These are phyloP conservation scores for Globisporangium carolinianum DNA, from an alignment of 352 stramenopile genomes.

Conservation along the genomic window DNA sequence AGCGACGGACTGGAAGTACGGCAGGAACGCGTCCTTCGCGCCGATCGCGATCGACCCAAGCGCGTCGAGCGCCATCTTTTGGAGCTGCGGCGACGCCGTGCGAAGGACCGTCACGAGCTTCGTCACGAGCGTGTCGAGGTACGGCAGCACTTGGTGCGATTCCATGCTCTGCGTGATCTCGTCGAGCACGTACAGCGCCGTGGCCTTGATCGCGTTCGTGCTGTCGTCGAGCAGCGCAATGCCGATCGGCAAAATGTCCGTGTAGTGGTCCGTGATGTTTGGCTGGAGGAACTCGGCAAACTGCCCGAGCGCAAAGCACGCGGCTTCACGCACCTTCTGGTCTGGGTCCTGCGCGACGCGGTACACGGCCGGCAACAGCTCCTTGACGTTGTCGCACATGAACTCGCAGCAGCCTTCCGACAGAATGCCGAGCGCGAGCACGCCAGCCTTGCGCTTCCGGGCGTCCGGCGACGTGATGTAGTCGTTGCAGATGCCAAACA, in stretches of 20 bases:
- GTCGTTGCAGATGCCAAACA: slow-evolving; percentile 76
- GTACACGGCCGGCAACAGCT: slow-evolving; percentile 92
- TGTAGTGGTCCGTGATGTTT: slow-evolving; percentile 93
- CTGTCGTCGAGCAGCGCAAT: slow-evolving; percentile 93
- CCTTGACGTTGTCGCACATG: slow-evolving; percentile 91
- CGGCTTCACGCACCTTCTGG: slow-evolving; percentile 93
- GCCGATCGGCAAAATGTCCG: slow-evolving; percentile 94
- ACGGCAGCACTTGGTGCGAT: slow-evolving; percentile 90
- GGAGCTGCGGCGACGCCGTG: slow-evolving; percentile 86
- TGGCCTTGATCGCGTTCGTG: slow-evolving; percentile 92
- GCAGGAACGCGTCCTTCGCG: slow-evolving; percentile 95
- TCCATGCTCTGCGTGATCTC: slow-evolving; percentile 99
- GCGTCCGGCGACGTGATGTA: slow-evolving; percentile 88
- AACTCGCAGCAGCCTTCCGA: slow-evolving; percentile 95
- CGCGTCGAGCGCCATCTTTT: slow-evolving; percentile 97
- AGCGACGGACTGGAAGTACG: slow-evolving; percentile 90
- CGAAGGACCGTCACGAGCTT: slow-evolving; percentile 94
- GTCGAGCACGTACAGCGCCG: slow-evolving; percentile 97
- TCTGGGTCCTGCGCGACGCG: slow-evolving; percentile 87
- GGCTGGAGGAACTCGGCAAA: slow-evolving; percentile 98
- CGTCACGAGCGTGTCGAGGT: slow-evolving; percentile 93
- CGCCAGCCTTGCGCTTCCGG: slow-evolving; percentile 93
- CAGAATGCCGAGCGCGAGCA: slow-evolving; percentile 95
- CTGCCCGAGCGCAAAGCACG: slow-evolving; percentile 97
- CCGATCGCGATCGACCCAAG: slow-evolving; percentile 95